phyloP scores from a whole-genome alignment of 2,329 filamentous ascomycete genomes.

The Cladosporium sp. region DNA sequence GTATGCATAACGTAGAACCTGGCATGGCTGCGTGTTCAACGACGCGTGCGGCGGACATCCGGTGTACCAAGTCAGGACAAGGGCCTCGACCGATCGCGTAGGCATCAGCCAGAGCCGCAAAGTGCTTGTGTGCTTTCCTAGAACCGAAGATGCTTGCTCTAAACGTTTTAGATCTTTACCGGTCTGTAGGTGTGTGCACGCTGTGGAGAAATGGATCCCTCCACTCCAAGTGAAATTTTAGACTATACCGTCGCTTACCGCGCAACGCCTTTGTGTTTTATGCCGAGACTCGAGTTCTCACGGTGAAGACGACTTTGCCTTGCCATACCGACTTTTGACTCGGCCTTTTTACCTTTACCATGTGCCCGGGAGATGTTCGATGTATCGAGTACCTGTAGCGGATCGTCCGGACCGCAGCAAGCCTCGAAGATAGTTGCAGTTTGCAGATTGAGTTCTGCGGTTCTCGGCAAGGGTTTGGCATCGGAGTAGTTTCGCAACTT shows the following conservation, averaged over 20 bases:
- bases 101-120: constrained; percentile 2
- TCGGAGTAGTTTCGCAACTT: not conserved
- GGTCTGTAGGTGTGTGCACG: not conserved
- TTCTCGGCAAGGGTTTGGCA: not conserved
- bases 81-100: not conserved
- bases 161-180: not conserved
- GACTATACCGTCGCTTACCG: too few species aligned
- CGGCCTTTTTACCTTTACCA: not conserved
- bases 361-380: not conserved
- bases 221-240: too few species aligned
- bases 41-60: not conserved
- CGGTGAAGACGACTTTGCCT: not conserved
- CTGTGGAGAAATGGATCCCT: not conserved
- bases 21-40: not conserved
- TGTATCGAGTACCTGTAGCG: not conserved
- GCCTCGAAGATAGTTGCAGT: not conserved
- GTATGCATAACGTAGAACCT: not conserved
- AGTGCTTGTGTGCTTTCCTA: not conserved
- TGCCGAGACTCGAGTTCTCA: not conserved
- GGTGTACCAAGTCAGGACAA: not conserved
- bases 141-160: not conserved
- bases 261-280: not conserved
- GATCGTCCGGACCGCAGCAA: not conserved
- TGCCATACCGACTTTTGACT: not conserved
- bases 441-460: not conserved